Conservation (phyloP, 345 rosid genomes). For the Eucalyptus curtisii region DNA sequence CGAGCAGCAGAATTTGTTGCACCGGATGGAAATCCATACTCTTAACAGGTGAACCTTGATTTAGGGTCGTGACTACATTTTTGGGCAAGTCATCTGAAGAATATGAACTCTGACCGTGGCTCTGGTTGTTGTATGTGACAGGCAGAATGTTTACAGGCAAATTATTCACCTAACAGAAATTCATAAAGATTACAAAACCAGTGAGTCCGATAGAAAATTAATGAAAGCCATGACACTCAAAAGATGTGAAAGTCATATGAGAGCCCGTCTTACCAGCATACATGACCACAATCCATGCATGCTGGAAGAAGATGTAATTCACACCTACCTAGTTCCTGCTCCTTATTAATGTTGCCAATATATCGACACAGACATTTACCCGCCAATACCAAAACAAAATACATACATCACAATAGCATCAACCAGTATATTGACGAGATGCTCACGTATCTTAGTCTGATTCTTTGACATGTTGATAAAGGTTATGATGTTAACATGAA, state of each 20-base stretch:
- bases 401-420: not conserved
- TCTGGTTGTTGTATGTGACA: conserved; percentile 47
- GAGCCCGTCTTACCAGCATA: not conserved
- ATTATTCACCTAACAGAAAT: conserved; percentile 44
- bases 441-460: not conserved
- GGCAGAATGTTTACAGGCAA: conserved; percentile 62
- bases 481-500: not conserved
- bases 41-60: conserved; percentile 61
- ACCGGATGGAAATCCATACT: conserved; percentile 91
- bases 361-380: not conserved
- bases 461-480: not conserved
- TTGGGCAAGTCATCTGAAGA: conserved; percentile 80
- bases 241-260: not conserved
- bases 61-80: conserved; percentile 41
- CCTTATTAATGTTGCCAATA: not conserved
- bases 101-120: conserved; percentile 59
- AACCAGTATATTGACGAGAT: not conserved
- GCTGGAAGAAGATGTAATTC: not conserved
- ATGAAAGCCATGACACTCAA: not conserved
- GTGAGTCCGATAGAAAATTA: not conserved
- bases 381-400: not conserved
- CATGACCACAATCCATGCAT: not conserved
- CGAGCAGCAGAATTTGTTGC: conserved; percentile 71
- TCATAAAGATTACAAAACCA: not conserved
- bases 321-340: not conserved